These are phyloP conservation scores for Didymella arachidicola DNA, from an alignment of 2,329 filamentous ascomycete genomes.

Conservation along the genomic window DNA sequence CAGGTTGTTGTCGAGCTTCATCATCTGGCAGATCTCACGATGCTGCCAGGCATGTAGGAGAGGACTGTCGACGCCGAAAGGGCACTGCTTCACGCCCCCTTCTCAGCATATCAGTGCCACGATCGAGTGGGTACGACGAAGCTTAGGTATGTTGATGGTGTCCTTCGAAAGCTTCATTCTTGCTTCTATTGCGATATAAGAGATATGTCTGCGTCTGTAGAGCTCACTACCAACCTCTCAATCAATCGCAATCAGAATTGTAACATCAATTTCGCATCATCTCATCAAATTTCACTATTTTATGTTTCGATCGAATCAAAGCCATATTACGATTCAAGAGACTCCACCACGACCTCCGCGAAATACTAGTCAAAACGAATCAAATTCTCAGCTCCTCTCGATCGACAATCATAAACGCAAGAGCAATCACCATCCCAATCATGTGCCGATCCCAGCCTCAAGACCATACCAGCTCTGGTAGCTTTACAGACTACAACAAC, in stretches of 20 bases:
- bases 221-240: no score
- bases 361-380: no score
- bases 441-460: no score
- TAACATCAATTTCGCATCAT: no score
- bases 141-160: background rate
- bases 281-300: no score
- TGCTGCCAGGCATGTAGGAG: slow-evolving; percentile 2
- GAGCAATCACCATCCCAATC: no score
- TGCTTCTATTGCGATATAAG: background rate
- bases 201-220: background rate
- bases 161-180: slow-evolving; percentile 8
- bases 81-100: background rate
- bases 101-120: background rate
- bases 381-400: no score
- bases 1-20: background rate
- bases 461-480: no score
- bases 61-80: background rate
- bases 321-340: no score
- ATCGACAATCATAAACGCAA: no score
- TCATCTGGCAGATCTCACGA: slow-evolving; percentile 5
- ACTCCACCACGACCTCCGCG: no score
- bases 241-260: background rate
- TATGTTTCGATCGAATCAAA: no score
- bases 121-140: background rate
- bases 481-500: background rate